Conservation (phyloP, 2,329 filamentous ascomycete genomes). For the Ophiocordyceps camponoti-leonardi region DNA sequence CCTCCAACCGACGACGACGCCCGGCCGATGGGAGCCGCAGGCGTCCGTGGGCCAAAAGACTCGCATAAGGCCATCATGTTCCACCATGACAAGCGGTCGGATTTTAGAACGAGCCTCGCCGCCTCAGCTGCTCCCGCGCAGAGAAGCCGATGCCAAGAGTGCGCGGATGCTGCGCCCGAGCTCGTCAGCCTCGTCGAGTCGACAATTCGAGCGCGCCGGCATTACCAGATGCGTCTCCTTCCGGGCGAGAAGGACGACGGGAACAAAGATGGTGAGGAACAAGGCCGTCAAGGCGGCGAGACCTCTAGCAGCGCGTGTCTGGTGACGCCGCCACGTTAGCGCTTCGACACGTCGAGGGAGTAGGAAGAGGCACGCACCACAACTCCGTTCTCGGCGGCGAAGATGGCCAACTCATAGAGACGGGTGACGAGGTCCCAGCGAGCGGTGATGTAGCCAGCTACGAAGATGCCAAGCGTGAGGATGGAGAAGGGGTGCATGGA, state of each 20-base stretch:
- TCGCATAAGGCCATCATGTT: slow-evolving; percentile 81
- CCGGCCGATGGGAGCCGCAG: slow-evolving; percentile 51
- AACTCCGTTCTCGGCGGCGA: slow-evolving; percentile 97
- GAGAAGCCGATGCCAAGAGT: slow-evolving; percentile 67
- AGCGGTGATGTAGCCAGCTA: slow-evolving; percentile 98
- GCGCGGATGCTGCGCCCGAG: slow-evolving; percentile 54
- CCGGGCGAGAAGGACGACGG: slow-evolving; percentile 66
- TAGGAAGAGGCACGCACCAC: slow-evolving; percentile 42
- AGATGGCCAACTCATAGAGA: slow-evolving; percentile 90
- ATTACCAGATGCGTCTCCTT: slow-evolving; percentile 63
- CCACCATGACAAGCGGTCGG: slow-evolving; percentile 39
- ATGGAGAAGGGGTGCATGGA: slow-evolving; percentile 97
- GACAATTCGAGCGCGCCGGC: not conserved
- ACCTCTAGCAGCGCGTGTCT: slow-evolving; percentile 76
- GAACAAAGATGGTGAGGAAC: slow-evolving; percentile 72
- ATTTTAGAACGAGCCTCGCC: slow-evolving; percentile 78
- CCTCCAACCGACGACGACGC: slow-evolving; percentile 86
- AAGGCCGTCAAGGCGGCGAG: slow-evolving; percentile 68
- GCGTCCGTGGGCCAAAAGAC: slow-evolving; percentile 96
- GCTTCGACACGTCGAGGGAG: not conserved
- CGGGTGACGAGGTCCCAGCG: slow-evolving; percentile 97
- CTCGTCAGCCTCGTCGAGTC: not conserved
- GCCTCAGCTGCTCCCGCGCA: slow-evolving; percentile 83
- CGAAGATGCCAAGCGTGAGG: slow-evolving; percentile 92
- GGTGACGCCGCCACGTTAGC: slow-evolving; percentile 2